Percentiles rank a stretch among this genome's conserved stretches.
Conservation (phyloP, 2,329 filamentous ascomycete species). For the Colletotrichum karsti region DNA sequence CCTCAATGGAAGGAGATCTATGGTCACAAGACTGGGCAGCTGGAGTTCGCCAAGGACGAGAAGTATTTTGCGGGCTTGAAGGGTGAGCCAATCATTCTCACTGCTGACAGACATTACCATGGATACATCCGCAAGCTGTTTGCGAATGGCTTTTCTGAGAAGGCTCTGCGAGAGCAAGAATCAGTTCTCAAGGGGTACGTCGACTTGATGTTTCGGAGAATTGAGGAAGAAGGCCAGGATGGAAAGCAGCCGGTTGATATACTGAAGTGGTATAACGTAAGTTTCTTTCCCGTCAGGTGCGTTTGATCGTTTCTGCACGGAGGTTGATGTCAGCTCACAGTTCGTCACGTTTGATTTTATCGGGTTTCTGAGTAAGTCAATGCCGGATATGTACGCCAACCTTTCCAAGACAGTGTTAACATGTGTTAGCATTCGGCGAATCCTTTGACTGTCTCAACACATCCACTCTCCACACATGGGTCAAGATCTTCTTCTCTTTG, state of each 20-base stretch:
- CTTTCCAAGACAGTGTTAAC: not conserved
- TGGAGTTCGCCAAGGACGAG: constrained; percentile 17
- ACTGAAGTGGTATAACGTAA: constrained; percentile 33
- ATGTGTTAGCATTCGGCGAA: constrained; percentile 33
- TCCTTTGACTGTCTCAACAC: constrained; percentile 35
- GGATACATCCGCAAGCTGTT: constrained; percentile 8
- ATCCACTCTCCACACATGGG: constrained; percentile 34
- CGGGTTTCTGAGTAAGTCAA: constrained; percentile 31
- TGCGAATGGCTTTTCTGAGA: constrained; percentile 33
- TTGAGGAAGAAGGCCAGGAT: constrained; percentile 38
- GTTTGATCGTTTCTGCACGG: no score
- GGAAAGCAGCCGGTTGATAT: constrained; percentile 31
- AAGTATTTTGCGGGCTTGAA: not conserved
- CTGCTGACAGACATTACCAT: not conserved
- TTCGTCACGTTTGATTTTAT: constrained; percentile 39
- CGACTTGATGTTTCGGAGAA: constrained; percentile 44
- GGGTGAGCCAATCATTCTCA: constrained; percentile 27
- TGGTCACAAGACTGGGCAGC: constrained; percentile 30
- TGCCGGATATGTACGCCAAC: no score
- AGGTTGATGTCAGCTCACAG: not conserved
- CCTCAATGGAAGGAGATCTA: constrained; percentile 51
- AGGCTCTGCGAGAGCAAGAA: constrained; percentile 33
- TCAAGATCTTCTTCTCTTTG: constrained; percentile 32
- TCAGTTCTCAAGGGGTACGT: constrained; percentile 43
- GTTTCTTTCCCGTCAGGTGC: not conserved